Percentiles rank a stretch among this genome's conserved stretches.
Conservation (phyloP, 352 stramenopile species). For the Pythium graminicola region DNA sequence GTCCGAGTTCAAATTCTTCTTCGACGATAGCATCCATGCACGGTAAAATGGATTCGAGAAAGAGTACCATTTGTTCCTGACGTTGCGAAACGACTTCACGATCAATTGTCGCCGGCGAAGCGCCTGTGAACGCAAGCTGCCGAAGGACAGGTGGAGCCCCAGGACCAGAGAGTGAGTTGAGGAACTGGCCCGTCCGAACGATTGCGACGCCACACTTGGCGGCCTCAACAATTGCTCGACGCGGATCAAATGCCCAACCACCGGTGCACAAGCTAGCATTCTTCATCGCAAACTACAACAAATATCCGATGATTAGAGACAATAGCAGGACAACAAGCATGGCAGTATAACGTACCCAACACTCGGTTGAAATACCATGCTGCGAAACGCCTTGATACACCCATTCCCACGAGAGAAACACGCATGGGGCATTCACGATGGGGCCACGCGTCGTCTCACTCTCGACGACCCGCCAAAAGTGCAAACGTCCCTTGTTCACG, state of each 20-base stretch:
- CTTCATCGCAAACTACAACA: conserved; percentile 78
- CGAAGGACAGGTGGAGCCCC: conserved; percentile 30
- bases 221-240: conserved; percentile 68
- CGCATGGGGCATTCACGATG: conserved; percentile 46
- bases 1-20: conserved; percentile 57
- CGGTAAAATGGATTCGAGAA: conserved; percentile 72
- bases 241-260: conserved; percentile 64
- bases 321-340: too few relatives aligned
- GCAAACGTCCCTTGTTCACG: conserved; percentile 79
- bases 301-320: too few relatives aligned
- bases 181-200: conserved; percentile 65
- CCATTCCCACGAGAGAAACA: conserved; percentile 83
- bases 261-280: conserved; percentile 57
- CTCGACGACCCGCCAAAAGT: conserved; percentile 80
- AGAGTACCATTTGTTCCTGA: conserved; percentile 75
- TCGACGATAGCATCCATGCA: conserved; percentile 73
- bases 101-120: conserved; percentile 34
- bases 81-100: conserved; percentile 49
- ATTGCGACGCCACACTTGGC: conserved; percentile 46
- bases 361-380: conserved; percentile 71
- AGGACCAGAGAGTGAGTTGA: conserved; percentile 37
- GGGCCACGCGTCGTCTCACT: conserved; percentile 27
- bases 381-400: conserved; percentile 80
- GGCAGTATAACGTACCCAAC: conserved; percentile 48
- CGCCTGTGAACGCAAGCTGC: conserved; percentile 44